Base-by-base conservation (phyloP, 2,329 filamentous ascomycete genomes). In the Monosporascus sp. region DNA sequence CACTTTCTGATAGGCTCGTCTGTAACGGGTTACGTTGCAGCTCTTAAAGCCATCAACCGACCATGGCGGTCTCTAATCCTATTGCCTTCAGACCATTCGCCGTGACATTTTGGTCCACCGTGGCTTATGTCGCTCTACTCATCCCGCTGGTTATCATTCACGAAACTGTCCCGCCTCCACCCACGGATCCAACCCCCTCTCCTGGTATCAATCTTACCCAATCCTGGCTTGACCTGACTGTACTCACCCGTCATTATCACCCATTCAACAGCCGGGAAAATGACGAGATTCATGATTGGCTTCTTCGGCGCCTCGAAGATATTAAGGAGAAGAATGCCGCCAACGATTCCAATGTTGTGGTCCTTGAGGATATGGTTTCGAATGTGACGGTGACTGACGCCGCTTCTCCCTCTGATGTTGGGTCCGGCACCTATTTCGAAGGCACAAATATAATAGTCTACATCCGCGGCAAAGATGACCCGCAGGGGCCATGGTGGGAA, bases 361-460 rank as follows among this genome's bases (percentile, higher is more conserved):
- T 96, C 19, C 91, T 96, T 65, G 86, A 95, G 63, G 92, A 97
- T 67, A 74, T 84, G 47, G 73, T 78, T 41, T 88, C 90, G 35
- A 97, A 97, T 65, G 81, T 89, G 51, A 94, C 91, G 38, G 84
- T 84, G 44, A 73, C 76, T 6, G 65, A 63, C 19, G 65, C 62
- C 37, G 63, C 70, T 41, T 68, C 59, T 50, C 62, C 54, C 44
- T 51, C 61, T 7, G 55, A 60, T 19, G 62, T 61, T 17, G 70
- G 72, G 20, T 53, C 72, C 48, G 82, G 73, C 26, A 82, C 90
- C 27, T 97, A 97, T 68, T 97, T 96, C 63, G 92, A 97, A 72
- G 89, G 91, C 35, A 93, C 84, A 57, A 99, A 97, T 64, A 85
- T 97, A 60, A 86, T 97, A 57, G 86, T 96, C 38, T 96, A 97